These are phyloP conservation scores for Calonectria pseudoreteaudii DNA, from an alignment of 2,329 filamentous ascomycete species.

Conservation along the genomic window DNA sequence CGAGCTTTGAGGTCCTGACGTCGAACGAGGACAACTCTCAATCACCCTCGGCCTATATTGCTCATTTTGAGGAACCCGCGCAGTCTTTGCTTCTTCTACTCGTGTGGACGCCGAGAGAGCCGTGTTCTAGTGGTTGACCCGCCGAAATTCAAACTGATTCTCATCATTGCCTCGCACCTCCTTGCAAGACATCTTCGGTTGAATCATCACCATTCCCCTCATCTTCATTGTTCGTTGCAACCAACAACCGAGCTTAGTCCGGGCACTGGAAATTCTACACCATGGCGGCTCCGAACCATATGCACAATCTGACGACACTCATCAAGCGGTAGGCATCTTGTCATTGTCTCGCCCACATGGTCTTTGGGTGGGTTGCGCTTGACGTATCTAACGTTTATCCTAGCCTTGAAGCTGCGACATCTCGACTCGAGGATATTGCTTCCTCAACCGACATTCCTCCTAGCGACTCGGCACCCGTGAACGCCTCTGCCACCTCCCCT, in stretches of 20 bases:
- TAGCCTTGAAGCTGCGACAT: slow-evolving; percentile 97
- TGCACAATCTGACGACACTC: slow-evolving; percentile 96
- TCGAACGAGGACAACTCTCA: background rate
- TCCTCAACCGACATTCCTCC: slow-evolving; percentile 73
- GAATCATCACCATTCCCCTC: background rate
- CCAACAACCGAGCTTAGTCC: background rate
- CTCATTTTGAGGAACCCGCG: background rate
- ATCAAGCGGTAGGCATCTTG: slow-evolving; percentile 84
- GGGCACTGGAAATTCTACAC: slow-evolving; percentile 27
- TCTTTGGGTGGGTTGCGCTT: background rate
- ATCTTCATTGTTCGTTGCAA: background rate
- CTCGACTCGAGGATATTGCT: slow-evolving; percentile 95
- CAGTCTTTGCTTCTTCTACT: background rate
- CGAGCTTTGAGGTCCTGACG: background rate
- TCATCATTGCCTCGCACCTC: background rate
- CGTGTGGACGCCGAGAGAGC: background rate
- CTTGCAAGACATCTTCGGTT: slow-evolving; percentile 3
- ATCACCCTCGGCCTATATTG: background rate
- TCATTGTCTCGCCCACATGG: background rate
- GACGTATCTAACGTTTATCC: slow-evolving; percentile 58
- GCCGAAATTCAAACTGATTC: background rate
- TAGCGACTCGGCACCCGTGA: slow-evolving; percentile 61
- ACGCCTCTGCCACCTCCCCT: slow-evolving; percentile 51
- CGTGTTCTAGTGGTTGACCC: slow-evolving; percentile 30
- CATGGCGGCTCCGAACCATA: slow-evolving; percentile 83